phyloP scores from a whole-genome alignment of 345 rosid genomes.

The Camelina neglecta region DNA sequence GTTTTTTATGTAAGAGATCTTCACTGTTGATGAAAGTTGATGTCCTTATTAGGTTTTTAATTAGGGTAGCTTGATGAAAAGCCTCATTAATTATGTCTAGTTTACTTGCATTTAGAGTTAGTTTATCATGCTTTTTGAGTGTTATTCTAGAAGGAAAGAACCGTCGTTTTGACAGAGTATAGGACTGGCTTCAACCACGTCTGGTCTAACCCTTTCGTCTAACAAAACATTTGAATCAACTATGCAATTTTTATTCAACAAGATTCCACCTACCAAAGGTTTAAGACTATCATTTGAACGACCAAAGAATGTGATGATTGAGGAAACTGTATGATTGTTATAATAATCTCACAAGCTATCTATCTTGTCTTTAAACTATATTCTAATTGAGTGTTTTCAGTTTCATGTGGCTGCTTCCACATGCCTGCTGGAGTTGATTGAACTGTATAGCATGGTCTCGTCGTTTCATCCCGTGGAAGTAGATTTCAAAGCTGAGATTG shows the following conservation, averaged over 20 bases:
- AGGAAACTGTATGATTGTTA: constrained; percentile 10
- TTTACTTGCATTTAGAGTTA: not conserved
- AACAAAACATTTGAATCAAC: not conserved
- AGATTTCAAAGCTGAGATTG: constrained; percentile 58
- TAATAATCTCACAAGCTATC: constrained; percentile 3
- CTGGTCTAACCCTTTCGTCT: not conserved
- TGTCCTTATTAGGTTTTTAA: constrained; percentile 9
- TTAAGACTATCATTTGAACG: constrained; percentile 15
- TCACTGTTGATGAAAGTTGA: not conserved
- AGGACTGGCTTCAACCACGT: not conserved
- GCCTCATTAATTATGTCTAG: not conserved
- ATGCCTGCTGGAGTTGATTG: constrained; percentile 65
- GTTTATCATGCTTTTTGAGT: not conserved
- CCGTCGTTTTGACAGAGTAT: not conserved
- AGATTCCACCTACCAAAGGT: not conserved
- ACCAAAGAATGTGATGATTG: constrained; percentile 2
- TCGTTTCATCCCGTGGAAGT: constrained; percentile 39
- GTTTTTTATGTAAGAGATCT: not conserved
- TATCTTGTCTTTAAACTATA: not conserved
- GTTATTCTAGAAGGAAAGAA: not conserved
- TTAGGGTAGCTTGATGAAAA: constrained; percentile 4
- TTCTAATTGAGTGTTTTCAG: constrained; percentile 44
- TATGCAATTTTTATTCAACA: not conserved
- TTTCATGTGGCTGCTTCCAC: constrained; percentile 84
- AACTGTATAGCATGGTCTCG: constrained; percentile 50